phyloP scores from a whole-genome alignment of 345 rosid genomes.

The Eutrema japonicum region DNA sequence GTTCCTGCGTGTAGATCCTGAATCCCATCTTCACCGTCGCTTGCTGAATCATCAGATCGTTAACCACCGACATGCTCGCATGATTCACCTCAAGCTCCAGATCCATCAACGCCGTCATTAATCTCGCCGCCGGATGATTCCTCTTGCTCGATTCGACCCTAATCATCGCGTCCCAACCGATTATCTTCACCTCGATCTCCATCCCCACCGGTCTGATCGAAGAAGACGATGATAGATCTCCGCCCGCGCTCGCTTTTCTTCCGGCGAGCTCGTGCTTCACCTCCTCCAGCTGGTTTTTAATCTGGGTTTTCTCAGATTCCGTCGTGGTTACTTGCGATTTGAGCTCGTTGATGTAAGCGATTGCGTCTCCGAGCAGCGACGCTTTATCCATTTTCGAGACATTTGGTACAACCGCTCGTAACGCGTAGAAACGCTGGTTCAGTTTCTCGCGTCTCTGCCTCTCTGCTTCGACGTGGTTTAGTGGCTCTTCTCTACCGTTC shows the following conservation, averaged over 20 bases:
- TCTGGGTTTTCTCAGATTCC: conserved; percentile 63
- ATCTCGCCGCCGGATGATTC: conserved; percentile 93
- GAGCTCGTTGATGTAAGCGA: conserved; percentile 84
- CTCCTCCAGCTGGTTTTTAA: conserved; percentile 68
- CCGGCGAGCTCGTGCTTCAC: conserved; percentile 55
- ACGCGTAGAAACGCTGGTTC: conserved; percentile 88
- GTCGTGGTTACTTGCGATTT: conserved; percentile 59
- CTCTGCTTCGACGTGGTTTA: conserved; percentile 98
- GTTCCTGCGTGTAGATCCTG: conserved; percentile 80
- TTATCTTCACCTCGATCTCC: conserved; percentile 90
- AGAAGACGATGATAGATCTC: conserved; percentile 26
- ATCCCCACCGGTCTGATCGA: conserved; percentile 54
- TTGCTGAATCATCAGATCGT: conserved; percentile 98
- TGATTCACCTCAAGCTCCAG: conserved; percentile 89
- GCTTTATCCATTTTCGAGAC: conserved; percentile 99
- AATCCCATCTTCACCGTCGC: conserved; percentile 95
- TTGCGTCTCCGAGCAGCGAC: conserved; percentile 89
- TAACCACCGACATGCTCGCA: conserved; percentile 93
- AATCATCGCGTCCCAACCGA: conserved; percentile 92
- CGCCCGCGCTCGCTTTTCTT: conserved; percentile 35
- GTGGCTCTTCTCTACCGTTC: conserved; percentile 91
- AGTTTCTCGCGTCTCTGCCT: conserved; percentile 97
- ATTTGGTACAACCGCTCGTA: conserved; percentile 94
- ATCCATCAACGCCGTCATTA: conserved; percentile 91
- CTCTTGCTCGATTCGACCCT: conserved; percentile 73